phyloP scores from a whole-genome alignment of 2,329 filamentous ascomycete species.

The Lasiodiplodia citricola region DNA sequence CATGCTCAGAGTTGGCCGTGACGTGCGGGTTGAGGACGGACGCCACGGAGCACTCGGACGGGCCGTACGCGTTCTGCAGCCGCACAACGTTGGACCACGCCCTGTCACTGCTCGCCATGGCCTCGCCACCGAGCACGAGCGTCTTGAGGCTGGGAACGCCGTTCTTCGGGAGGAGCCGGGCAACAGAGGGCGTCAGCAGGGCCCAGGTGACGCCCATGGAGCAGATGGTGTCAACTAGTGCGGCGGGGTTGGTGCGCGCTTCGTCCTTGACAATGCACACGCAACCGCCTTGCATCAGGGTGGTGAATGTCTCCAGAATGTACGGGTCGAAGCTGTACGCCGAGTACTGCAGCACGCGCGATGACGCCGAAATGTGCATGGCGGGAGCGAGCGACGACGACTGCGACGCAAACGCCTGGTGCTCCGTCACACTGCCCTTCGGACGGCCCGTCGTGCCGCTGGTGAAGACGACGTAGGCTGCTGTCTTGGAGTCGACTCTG shows the following conservation, averaged over 20 bases:
- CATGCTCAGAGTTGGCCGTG: not conserved
- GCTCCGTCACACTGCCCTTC: conserved; percentile 40
- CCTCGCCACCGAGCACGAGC: conserved; percentile 40
- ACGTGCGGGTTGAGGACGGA: conserved; percentile 29
- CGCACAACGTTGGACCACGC: conserved; percentile 29
- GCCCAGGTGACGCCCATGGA: conserved; percentile 33
- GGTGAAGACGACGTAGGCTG: conserved; percentile 38
- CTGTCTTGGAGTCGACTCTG: not conserved
- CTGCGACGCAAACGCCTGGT: conserved; percentile 35
- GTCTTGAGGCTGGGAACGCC: conserved; percentile 46
- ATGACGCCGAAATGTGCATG: conserved; percentile 29
- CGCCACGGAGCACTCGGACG: conserved; percentile 4
- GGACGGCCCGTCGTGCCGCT: conserved; percentile 44
- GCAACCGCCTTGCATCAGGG: conserved; percentile 46
- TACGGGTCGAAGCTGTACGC: conserved; percentile 39
- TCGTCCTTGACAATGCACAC: conserved; percentile 44
- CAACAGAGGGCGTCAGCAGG: conserved; percentile 46
- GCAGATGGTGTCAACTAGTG: conserved; percentile 49
- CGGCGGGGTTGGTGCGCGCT: conserved; percentile 51
- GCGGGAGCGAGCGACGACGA: conserved; percentile 27
- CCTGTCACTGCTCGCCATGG: conserved; percentile 27
- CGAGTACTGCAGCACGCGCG: conserved; percentile 5
- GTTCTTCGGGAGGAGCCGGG: conserved; percentile 44
- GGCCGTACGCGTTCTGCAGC: conserved; percentile 9
- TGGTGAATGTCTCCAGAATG: conserved; percentile 43